Evolutionary conservation across 352 stramenopile genomes (phyloP).

Genomic region (Globisporangium barbulae): DNA sequence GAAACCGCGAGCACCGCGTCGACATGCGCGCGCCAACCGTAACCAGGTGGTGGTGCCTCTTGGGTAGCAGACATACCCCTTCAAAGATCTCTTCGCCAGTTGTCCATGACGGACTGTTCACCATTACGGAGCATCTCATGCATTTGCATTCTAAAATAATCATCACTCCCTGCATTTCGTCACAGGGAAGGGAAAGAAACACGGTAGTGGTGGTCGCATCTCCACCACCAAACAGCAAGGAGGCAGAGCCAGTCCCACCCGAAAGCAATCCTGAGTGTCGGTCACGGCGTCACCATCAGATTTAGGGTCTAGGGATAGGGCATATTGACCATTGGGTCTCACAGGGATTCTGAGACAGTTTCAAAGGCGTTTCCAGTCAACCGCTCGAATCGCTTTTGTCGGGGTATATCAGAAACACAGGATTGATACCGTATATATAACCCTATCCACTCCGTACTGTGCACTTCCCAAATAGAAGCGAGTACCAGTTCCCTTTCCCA

Average conservation of each 20-base stretch:
- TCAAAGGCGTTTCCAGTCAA: background rate
- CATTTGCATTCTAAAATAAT: no score
- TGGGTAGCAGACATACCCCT: no score
- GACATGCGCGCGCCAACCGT: no score
- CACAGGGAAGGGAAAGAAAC: background rate
- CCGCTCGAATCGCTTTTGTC: background rate
- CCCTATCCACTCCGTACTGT: background rate
- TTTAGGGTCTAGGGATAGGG: background rate
- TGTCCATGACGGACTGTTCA: no score
- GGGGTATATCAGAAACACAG: background rate
- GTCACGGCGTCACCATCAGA: slow-evolving; percentile 5
- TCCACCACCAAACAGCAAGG: background rate
- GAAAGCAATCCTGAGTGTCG: slow-evolving; percentile 7
- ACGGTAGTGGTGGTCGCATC: background rate
- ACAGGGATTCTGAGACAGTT: background rate
- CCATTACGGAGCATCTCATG: no score
- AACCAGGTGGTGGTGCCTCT: no score
- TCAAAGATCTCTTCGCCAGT: no score
- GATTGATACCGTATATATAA: background rate
- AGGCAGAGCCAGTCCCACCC: slow-evolving; percentile 4
- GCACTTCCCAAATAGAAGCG: background rate
- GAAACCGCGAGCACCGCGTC: background rate
- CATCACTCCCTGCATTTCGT: background rate
- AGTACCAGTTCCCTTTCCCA: background rate
- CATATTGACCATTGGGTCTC: background rate